Evolutionary conservation across 2,329 filamentous ascomycete genomes (phyloP).

Genomic region (Nemania sp.): DNA sequence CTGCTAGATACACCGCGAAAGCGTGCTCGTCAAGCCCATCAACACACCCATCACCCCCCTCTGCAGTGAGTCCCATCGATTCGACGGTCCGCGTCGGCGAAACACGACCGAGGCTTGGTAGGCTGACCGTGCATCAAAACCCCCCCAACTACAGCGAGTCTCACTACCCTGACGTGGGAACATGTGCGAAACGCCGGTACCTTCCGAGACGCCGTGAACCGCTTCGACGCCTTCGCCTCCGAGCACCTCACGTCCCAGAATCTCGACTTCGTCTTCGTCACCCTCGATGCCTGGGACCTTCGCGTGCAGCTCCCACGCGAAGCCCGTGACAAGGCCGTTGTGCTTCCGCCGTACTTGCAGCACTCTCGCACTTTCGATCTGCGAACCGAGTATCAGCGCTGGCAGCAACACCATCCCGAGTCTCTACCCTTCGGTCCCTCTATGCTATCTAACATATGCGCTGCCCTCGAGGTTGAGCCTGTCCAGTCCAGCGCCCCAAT

Average conservation of each 20-base stretch:
- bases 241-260: constrained; percentile 91
- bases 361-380: constrained; percentile 97
- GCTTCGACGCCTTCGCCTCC: constrained; percentile 90
- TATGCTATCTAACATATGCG: constrained; percentile 96
- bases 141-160: constrained; percentile 68
- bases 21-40: constrained; percentile 94
- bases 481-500: constrained; percentile 97
- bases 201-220: constrained; percentile 94
- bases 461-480: constrained; percentile 95
- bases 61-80: constrained; percentile 77
- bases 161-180: constrained; percentile 98
- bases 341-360: constrained; percentile 93
- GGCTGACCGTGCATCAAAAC: constrained; percentile 23
- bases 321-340: constrained; percentile 96
- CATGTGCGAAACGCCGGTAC: constrained; percentile 97
- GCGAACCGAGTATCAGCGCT: constrained; percentile 95
- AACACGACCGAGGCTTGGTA: constrained; percentile 5
- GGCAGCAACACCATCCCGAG: constrained; percentile 98
- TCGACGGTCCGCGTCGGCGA: constrained; percentile 14
- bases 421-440: constrained; percentile 95
- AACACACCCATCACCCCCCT: constrained; percentile 98
- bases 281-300: constrained; percentile 96
- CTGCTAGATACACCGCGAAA: constrained; percentile 84
- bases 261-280: constrained; percentile 97
- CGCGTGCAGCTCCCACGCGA: constrained; percentile 96